Base-by-base conservation (phyloP, 768 basidiomycete species). In the Agrocybe praecox region DNA sequence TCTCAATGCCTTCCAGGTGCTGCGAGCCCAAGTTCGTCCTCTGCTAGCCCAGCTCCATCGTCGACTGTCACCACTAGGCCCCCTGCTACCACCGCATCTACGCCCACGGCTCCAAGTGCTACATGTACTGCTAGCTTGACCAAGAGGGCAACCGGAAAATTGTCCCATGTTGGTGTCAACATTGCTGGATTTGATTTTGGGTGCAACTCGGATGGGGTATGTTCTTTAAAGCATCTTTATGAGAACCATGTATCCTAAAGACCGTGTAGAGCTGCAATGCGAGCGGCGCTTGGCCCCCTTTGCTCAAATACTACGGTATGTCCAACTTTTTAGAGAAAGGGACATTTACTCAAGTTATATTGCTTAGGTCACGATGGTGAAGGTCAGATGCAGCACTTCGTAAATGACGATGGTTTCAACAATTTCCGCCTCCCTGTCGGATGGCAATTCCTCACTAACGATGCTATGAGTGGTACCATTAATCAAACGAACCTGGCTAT, bases 381-480 rank as follows among this genome's bases (percentile, higher is more conserved):
- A 6, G 80, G 82, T 18, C 86, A 87, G 62, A 86, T 87, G 82
- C 60, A 72, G 23, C 86, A 87, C 63, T 87, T 87, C 58, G 76
- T 79, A 48, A 66, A 76, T 0, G 70, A 83, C 60, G 81, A 85
- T 55, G 79, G 78, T 4, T 83, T 79, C 73, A 83, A 83, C 57
- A 71, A 75, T 6, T 84, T 86, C 75, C 83, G 86, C 47, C 75
- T 86, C 10, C 84, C 86, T 0, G 79, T 83, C 8, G 80, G 78
- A 24, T 87, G 86, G 84, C 86, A 86, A 62, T 82, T 74, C 65
- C 70, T 82, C 45, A 74, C 74, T 0, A 69, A 74, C 60, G 64
- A 73, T 58, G 68, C 74, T 15, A 62, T 72, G 42, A 74, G 74
- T 32, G 80, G 76, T 2, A 62, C 74, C 1, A 63, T 86, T 23